A percentile compares a stretch with the other conserved stretches of the same genome.
Evolutionary conservation across 306 rosid genomes (phyloP).

Genomic region (Prosopis cineraria): DNA sequence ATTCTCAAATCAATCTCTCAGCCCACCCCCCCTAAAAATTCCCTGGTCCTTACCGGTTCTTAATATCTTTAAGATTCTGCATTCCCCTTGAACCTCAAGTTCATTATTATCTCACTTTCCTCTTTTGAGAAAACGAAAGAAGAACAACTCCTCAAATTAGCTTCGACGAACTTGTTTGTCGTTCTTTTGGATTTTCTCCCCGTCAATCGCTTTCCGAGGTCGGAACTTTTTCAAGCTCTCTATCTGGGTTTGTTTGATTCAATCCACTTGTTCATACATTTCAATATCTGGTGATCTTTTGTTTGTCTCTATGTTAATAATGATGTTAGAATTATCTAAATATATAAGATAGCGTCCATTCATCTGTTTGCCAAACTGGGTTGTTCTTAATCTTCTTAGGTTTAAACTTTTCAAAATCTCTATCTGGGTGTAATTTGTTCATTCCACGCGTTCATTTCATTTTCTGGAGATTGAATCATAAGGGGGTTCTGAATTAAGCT

Average conservation of each 20-base stretch:
- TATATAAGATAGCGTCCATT: constrained; percentile 5
- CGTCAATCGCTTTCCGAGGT: constrained; percentile 52
- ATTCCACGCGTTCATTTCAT: not conserved
- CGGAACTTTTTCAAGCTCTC: constrained; percentile 32
- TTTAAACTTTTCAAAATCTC: constrained; percentile 31
- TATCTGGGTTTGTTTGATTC: constrained; percentile 40
- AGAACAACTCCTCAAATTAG: constrained; percentile 10
- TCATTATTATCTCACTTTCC: constrained; percentile 25
- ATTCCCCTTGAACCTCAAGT: constrained; percentile 45
- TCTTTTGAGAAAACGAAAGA: not conserved
- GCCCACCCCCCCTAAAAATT: constrained; percentile 42
- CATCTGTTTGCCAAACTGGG: constrained; percentile 24
- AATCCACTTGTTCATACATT: not conserved
- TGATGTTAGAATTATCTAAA: constrained; percentile 18
- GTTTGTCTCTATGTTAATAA: not conserved
- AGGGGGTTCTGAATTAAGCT: constrained; percentile 36
- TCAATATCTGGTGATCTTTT: constrained; percentile 1
- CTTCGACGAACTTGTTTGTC: constrained; percentile 36
- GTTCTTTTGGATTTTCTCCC: constrained; percentile 12
- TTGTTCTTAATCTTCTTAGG: constrained; percentile 1
- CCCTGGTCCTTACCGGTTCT: constrained; percentile 43
- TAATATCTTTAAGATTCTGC: constrained; percentile 65
- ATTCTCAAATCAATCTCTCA: constrained; percentile 44
- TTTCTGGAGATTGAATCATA: constrained; percentile 10
- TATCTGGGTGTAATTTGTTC: constrained; percentile 42